Conservation (phyloP, 768 basidiomycete genomes). For the Tricholoma furcatifolium region DNA sequence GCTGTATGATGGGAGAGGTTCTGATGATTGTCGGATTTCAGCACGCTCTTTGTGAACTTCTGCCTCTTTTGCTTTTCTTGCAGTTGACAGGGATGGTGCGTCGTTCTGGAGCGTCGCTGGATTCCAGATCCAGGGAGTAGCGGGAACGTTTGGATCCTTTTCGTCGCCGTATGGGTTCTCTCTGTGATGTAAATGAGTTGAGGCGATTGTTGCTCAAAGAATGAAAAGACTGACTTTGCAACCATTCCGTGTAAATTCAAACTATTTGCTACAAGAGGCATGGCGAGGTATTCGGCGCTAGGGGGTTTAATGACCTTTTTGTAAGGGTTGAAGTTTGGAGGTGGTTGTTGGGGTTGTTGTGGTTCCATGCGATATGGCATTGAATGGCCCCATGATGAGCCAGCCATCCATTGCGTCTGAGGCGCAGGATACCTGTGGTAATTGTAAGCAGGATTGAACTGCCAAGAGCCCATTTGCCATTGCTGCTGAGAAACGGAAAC, state of each 20-base stretch:
- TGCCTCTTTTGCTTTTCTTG: constrained; percentile 12
- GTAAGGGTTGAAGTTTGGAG: constrained; percentile 49
- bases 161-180: constrained; percentile 30
- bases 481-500: constrained; percentile 40
- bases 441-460: constrained; percentile 44
- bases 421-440: constrained; percentile 23
- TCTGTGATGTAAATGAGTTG: constrained; percentile 18
- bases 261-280: constrained; percentile 57
- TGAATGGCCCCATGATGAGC: constrained; percentile 34
- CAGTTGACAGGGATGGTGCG: constrained; percentile 16
- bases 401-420: constrained; percentile 36
- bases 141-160: constrained; percentile 20
- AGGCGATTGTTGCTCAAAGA: background rate
- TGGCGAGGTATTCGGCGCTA: constrained; percentile 64
- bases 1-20: constrained; percentile 15
- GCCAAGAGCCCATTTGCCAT: constrained; percentile 56
- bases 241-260: constrained; percentile 67
- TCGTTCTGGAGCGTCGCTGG: constrained; percentile 42
- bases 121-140: constrained; percentile 79
- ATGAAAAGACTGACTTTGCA: constrained; percentile 46
- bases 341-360: constrained; percentile 18
- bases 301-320: constrained; percentile 62
- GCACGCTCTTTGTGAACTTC: constrained; percentile 14
- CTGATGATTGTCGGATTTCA: constrained; percentile 21
- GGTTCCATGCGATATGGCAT: constrained; percentile 18